Evolutionary conservation across 1,284 basidiomycete genomes (phyloP).

Genomic region (Irpex sp.): DNA sequence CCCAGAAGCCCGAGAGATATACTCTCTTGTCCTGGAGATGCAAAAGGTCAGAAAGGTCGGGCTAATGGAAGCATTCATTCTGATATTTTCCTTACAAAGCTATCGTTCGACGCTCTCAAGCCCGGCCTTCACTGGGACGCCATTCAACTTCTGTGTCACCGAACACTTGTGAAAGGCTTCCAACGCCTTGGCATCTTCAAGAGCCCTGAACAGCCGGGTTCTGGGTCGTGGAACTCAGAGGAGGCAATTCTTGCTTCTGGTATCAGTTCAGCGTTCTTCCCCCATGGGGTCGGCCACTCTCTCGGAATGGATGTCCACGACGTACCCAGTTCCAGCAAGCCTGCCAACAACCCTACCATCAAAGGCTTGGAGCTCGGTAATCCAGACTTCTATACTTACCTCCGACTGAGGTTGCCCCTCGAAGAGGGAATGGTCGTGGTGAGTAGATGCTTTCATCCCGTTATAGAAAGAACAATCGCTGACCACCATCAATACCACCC

Average conservation of each 20-base stretch:
- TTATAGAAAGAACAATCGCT: not conserved
- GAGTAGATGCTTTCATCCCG: constrained; percentile 27
- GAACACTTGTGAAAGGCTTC: constrained; percentile 74
- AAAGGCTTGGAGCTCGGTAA: constrained; percentile 42
- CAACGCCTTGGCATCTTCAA: constrained; percentile 84
- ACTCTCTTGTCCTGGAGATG: constrained; percentile 85
- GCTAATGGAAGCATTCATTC: not conserved
- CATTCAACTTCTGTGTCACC: constrained; percentile 79
- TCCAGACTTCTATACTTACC: constrained; percentile 69
- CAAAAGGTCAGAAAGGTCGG: constrained; percentile 57
- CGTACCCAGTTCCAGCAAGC: constrained; percentile 72
- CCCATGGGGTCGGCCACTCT: constrained; percentile 87
- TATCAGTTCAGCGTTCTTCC: constrained; percentile 82
- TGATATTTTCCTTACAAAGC: constrained; percentile 31
- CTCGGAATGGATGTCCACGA: constrained; percentile 90
- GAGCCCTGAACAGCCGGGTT: constrained; percentile 39
- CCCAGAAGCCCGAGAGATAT: constrained; percentile 73
- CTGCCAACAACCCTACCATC: constrained; percentile 48
- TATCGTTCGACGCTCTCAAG: constrained; percentile 60
- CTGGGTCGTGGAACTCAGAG: constrained; percentile 54
- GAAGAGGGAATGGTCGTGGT: constrained; percentile 82
- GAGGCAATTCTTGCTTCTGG: constrained; percentile 74
- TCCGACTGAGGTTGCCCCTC: constrained; percentile 72
- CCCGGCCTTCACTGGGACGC: constrained; percentile 84
- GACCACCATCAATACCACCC: not conserved